Conservation (phyloP, 2,329 filamentous ascomycete species). For the Madurella mycetomatis region DNA sequence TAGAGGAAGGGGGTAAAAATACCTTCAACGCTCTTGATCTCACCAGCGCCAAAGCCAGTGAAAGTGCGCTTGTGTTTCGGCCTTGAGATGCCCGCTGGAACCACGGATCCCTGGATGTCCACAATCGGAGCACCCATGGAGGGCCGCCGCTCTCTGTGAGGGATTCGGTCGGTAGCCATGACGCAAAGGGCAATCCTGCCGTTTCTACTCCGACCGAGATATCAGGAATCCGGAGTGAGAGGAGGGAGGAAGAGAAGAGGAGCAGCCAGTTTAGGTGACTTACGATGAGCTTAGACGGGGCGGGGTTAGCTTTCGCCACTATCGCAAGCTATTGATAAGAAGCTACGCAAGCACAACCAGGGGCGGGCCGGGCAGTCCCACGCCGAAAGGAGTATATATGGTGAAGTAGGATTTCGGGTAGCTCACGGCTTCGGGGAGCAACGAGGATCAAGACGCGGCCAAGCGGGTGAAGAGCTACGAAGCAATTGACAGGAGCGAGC, state of each 20-base stretch:
- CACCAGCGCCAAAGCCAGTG: slow-evolving; percentile 82
- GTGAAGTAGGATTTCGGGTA: too few relatives aligned
- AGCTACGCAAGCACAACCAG: not conserved
- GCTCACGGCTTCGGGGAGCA: too few relatives aligned
- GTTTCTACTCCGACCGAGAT: not conserved
- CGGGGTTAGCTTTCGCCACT: not conserved
- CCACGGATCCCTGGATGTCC: slow-evolving; percentile 79
- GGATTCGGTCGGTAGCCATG: slow-evolving; percentile 28
- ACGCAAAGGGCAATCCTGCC: not conserved
- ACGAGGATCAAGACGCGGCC: too few relatives aligned
- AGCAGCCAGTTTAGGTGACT: not conserved
- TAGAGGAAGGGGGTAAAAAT: slow-evolving; percentile 31
- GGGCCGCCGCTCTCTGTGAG: slow-evolving; percentile 69
- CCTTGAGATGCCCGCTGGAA: slow-evolving; percentile 76
- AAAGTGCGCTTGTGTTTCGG: slow-evolving; percentile 98
- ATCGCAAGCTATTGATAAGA: not conserved
- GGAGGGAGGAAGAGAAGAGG: not conserved
- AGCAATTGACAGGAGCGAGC: too few relatives aligned
- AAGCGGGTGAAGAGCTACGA: too few relatives aligned
- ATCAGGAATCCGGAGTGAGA: not conserved
- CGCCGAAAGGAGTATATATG: too few relatives aligned
- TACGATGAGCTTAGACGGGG: not conserved
- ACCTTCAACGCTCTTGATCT: slow-evolving; percentile 93
- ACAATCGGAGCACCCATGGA: slow-evolving; percentile 79
- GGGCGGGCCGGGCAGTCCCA: too few relatives aligned